Conservation (phyloP, 2,329 filamentous ascomycete species). For the Xylaria sp. region DNA sequence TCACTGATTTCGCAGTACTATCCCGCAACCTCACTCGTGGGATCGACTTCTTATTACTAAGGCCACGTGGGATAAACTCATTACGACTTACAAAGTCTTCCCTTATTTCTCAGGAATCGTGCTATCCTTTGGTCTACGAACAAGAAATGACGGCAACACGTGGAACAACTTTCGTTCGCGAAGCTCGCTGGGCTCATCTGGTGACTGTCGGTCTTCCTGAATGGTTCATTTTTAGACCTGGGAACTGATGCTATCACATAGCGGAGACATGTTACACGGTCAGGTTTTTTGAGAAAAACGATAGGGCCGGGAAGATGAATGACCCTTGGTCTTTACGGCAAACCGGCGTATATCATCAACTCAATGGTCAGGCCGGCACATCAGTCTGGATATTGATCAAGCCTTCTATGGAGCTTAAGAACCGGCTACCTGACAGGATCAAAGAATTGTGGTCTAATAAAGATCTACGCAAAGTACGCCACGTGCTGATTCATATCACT, state of each 20-base stretch:
- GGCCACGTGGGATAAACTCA: background rate
- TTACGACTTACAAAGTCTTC: background rate
- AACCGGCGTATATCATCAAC: background rate
- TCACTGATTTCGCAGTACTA: background rate
- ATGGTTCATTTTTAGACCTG: background rate
- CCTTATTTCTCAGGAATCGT: background rate
- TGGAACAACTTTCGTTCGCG: background rate
- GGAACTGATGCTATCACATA: background rate
- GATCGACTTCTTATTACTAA: background rate
- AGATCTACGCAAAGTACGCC: background rate
- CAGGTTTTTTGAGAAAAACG: background rate
- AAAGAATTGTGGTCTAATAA: background rate
- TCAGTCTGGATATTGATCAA: conserved; percentile 1
- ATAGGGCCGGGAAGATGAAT: background rate
- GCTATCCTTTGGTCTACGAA: background rate
- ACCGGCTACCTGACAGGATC: background rate
- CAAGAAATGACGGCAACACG: background rate
- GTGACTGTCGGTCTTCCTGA: background rate
- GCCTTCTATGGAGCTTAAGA: background rate
- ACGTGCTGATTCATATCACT: background rate
- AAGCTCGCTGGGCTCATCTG: background rate
- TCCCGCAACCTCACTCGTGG: background rate
- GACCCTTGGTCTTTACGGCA: conserved; percentile 1
- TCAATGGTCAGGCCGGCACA: background rate
- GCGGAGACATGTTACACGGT: background rate